A percentile compares a stretch with the other conserved stretches of the same genome.
These are phyloP conservation scores for Coemansia sp. DNA, from an alignment of 192 early-diverging fungal genomes.

Conservation along the genomic window DNA sequence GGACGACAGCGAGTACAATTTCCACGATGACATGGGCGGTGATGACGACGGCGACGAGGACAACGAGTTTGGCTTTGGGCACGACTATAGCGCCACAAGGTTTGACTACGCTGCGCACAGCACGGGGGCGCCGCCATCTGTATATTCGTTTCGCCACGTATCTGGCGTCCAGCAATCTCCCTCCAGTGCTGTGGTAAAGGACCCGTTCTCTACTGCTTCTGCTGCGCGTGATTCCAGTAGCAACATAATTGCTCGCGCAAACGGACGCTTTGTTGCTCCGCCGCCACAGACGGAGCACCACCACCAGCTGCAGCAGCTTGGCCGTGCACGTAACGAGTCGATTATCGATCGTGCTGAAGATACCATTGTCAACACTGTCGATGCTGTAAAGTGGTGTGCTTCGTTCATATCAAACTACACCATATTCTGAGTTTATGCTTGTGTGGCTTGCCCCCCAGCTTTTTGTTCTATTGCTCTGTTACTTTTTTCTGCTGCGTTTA, in stretches of 20 bases:
- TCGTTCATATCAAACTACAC: constrained; percentile 59
- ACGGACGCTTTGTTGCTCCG: not conserved
- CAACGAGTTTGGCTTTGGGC: constrained; percentile 17
- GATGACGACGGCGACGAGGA: constrained; percentile 20
- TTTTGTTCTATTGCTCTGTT: constrained; percentile 12
- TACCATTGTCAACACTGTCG: constrained; percentile 56
- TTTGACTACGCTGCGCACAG: constrained; percentile 4
- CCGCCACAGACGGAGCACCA: not conserved
- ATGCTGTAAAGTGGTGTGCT: constrained; percentile 59
- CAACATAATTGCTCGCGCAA: not conserved
- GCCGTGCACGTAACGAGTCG: constrained; percentile 42
- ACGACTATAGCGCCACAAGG: constrained; percentile 3
- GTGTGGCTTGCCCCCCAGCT: not conserved
- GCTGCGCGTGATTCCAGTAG: constrained; percentile 1
- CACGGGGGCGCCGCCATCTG: not conserved
- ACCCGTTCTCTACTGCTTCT: constrained; percentile 6
- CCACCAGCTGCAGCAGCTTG: constrained; percentile 11
- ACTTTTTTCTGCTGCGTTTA: constrained; percentile 1
- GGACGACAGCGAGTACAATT: constrained; percentile 26
- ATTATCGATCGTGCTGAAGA: constrained; percentile 56
- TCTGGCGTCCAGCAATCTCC: constrained; percentile 7
- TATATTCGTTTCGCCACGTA: not conserved
- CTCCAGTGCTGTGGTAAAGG: constrained; percentile 3
- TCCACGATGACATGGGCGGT: constrained; percentile 7
- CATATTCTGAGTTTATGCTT: constrained; percentile 32